Percentiles rank a stretch among this genome's conserved stretches.
Conservation (phyloP, 2,329 filamentous ascomycete genomes). For the Aspergillus candidus region DNA sequence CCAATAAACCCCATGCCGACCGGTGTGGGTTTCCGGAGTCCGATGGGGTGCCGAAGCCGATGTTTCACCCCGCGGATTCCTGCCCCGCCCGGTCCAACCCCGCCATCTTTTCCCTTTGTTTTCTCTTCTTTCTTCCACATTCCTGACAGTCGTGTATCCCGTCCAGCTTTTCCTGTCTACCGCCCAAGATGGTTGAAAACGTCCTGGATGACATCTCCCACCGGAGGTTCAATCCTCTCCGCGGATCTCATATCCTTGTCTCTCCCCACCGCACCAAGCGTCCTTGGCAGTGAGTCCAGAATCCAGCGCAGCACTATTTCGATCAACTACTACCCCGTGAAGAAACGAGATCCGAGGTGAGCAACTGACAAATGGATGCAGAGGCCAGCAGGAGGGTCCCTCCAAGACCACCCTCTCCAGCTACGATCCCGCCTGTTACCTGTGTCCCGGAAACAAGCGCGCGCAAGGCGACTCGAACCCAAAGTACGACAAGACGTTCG, state of each 20-base stretch:
- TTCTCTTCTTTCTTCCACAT: neutral
- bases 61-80: too few relatives aligned
- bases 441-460: constrained; percentile 85
- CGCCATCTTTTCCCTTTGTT: too few relatives aligned
- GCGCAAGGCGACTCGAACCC: constrained; percentile 85
- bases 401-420: constrained; percentile 64
- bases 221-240: constrained; percentile 84
- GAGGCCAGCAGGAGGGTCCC: constrained; percentile 70
- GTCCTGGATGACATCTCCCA: constrained; percentile 95
- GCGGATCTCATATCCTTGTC: constrained; percentile 86
- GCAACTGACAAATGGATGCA: constrained; percentile 27
- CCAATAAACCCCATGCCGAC: neutral
- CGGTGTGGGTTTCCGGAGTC: too few relatives aligned
- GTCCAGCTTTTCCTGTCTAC: constrained; percentile 1
- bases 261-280: constrained; percentile 95
- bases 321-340: too few relatives aligned
- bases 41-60: too few relatives aligned
- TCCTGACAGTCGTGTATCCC: neutral
- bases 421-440: constrained; percentile 89
- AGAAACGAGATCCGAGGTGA: too few relatives aligned
- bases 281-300: constrained; percentile 82
- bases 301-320: too few relatives aligned
- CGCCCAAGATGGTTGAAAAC: constrained; percentile 58
- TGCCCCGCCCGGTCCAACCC: too few relatives aligned
- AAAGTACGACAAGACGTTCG: constrained; percentile 77